Evolutionary conservation across 169 alveolate genomes (phyloP), one percentile per base, ranked within the genome.

Genomic region (Perkinsus marinus): DNA sequence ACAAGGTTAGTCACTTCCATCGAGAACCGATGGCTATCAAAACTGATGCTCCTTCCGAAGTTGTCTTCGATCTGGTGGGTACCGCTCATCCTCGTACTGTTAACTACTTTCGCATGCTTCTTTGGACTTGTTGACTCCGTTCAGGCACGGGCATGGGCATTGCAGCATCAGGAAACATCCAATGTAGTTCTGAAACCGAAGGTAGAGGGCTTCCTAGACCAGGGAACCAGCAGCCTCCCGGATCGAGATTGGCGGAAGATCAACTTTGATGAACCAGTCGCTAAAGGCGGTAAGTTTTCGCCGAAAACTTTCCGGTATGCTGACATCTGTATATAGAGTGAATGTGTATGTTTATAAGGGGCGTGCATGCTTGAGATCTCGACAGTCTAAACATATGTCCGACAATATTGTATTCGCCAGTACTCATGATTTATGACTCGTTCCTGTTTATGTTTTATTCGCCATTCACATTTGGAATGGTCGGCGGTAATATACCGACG

Each of bases 21-120:
- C 94, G 97, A 41, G 96, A 96, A 39, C 97, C 98, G 16, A 94
- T 94, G 91, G 95, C 96, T 16, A 93, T 96, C 89, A 97, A 97
- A 93, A 97, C 97, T 22, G 94, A 96, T 92, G 97, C 97, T 6
- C 95, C 96, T 26, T 17, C 93, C 47, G 89, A 91, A 26, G 96
- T 94, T n/a, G 96, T 97, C 46, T 95, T 93, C 94, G 98, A 97
- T 91, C 91, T 97, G 68, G 91, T 97, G 38, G 93, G 97, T 13
- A 19, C 43, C 43, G n/a, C 68, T 57, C 36, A 90, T 68, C 94
- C 93, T 57, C 79, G 79, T 57, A 9, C 26, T 43, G 9, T 43
- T 17, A 9, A 43, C 9, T 43, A 17, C 68, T 17, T 43, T 17
- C 17, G 68, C 17, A 43, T 43, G 68, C 68, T 17, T 43, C 17